A percentile compares a stretch with the other conserved stretches of the same genome.
phyloP scores from a whole-genome alignment of 176 grass and related monocot species.

The Otatea glauca region DNA sequence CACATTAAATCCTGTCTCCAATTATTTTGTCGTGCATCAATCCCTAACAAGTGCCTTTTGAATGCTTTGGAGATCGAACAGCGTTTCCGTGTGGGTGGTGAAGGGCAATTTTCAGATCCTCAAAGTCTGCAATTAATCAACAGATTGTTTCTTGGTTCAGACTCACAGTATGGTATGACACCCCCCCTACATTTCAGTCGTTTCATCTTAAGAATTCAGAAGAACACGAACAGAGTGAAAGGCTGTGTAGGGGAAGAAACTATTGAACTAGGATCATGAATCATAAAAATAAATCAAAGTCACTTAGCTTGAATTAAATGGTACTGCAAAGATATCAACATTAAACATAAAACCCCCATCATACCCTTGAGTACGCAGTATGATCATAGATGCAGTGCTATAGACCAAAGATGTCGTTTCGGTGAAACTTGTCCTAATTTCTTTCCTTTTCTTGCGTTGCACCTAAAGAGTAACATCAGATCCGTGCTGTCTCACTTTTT shows the following conservation, averaged over 20 bases:
- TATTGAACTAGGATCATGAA: background rate
- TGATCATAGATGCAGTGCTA: background rate
- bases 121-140: background rate
- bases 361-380: background rate
- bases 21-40: too few relatives aligned
- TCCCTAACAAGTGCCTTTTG: too few relatives aligned
- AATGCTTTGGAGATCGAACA: too few relatives aligned
- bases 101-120: background rate
- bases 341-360: background rate
- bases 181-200: background rate
- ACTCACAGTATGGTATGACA: background rate
- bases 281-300: background rate
- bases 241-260: background rate
- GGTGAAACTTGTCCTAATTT: background rate
- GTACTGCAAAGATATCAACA: background rate
- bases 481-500: constrained; percentile 19
- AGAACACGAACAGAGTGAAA: background rate
- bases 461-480: constrained; percentile 48
- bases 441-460: background rate
- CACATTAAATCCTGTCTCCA: too few relatives aligned
- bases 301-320: background rate
- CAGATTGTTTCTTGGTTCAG: background rate
- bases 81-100: too few relatives aligned
- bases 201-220: background rate
- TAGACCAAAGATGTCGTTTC: constrained; percentile 45